These are phyloP conservation scores for Neophaeococcomyces aloes DNA, from an alignment of 2,329 filamentous ascomycete species.

Conservation along the genomic window DNA sequence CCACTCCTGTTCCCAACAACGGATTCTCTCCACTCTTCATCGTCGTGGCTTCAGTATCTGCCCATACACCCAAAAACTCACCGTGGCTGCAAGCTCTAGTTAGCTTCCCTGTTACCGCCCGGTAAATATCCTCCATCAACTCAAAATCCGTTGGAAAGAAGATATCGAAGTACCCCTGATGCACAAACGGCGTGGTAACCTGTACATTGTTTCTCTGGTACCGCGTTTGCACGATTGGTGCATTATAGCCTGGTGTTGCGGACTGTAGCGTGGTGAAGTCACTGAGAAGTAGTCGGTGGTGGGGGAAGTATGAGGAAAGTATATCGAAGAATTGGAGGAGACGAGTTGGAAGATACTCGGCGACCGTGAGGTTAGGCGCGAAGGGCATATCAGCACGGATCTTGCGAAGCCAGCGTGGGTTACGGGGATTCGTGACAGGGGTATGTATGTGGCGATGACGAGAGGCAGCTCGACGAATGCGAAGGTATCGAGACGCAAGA, in stretches of 20 bases:
- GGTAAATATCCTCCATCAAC: slow-evolving; percentile 84
- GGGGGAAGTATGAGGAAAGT: slow-evolving; percentile 76
- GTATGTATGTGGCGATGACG: slow-evolving; percentile 31
- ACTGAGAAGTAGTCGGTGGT: slow-evolving; percentile 75
- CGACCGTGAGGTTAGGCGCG: slow-evolving; percentile 62
- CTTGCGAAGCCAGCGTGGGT: slow-evolving; percentile 46
- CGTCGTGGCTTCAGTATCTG: slow-evolving; percentile 68
- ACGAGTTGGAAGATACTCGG: slow-evolving; percentile 89
- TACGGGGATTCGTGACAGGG: slow-evolving; percentile 35
- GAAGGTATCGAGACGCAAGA: slow-evolving; percentile 68
- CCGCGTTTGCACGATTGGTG: slow-evolving; percentile 90
- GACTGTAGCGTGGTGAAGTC: slow-evolving; percentile 85
- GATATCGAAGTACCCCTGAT: slow-evolving; percentile 98
- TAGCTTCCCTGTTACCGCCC: slow-evolving; percentile 82
- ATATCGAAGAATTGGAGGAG: slow-evolving; percentile 97
- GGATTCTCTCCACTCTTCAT: slow-evolving; percentile 90
- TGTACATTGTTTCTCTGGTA: slow-evolving; percentile 80
- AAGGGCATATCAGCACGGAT: slow-evolving; percentile 58
- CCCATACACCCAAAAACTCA: slow-evolving; percentile 83
- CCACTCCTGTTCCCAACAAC: slow-evolving; percentile 32
- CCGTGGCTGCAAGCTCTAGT: slow-evolving; percentile 78
- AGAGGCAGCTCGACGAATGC: slow-evolving; percentile 66
- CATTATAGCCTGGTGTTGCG: slow-evolving; percentile 72
- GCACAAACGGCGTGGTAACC: slow-evolving; percentile 81
- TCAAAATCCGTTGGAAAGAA: slow-evolving; percentile 94